Conservation (phyloP, 2,329 filamentous ascomycete species). For the Arthroderma sp. region DNA sequence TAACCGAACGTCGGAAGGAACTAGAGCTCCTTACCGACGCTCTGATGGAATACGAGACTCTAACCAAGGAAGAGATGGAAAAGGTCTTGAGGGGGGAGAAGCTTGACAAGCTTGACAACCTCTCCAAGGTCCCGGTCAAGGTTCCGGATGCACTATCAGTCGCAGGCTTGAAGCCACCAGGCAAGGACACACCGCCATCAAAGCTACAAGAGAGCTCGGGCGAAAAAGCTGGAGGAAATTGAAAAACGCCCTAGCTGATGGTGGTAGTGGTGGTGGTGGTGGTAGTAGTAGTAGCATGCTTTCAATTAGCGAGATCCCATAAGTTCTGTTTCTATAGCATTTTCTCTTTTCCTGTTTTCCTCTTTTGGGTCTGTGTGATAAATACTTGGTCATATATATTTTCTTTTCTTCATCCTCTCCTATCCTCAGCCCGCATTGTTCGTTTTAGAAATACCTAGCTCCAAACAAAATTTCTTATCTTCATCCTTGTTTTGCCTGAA, state of each 20-base stretch:
- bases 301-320: no score
- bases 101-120: slow-evolving; percentile 51
- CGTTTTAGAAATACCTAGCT: background rate
- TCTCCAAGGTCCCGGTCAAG: slow-evolving; percentile 45
- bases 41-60: slow-evolving; percentile 84
- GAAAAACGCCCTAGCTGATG: no score
- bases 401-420: background rate
- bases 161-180: slow-evolving; percentile 6
- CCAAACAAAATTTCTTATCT: no score
- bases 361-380: background rate
- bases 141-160: slow-evolving; percentile 43
- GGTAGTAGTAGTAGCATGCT: no score
- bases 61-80: slow-evolving; percentile 79
- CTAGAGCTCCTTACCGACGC: slow-evolving; percentile 80
- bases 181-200: slow-evolving; percentile 17
- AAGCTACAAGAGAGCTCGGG: slow-evolving; percentile 2
- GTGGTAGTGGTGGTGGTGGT: no score
- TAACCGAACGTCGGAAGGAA: slow-evolving; percentile 65
- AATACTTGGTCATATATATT: slow-evolving; percentile 2
- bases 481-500: no score
- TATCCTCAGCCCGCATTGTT: background rate
- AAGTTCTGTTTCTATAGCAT: background rate
- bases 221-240: background rate
- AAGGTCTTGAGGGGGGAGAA: slow-evolving; percentile 80
- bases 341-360: background rate